Percentiles rank a stretch among this genome's conserved stretches.
phyloP scores from a whole-genome alignment of 768 basidiomycete genomes.

The Glaciozyma martinii region DNA sequence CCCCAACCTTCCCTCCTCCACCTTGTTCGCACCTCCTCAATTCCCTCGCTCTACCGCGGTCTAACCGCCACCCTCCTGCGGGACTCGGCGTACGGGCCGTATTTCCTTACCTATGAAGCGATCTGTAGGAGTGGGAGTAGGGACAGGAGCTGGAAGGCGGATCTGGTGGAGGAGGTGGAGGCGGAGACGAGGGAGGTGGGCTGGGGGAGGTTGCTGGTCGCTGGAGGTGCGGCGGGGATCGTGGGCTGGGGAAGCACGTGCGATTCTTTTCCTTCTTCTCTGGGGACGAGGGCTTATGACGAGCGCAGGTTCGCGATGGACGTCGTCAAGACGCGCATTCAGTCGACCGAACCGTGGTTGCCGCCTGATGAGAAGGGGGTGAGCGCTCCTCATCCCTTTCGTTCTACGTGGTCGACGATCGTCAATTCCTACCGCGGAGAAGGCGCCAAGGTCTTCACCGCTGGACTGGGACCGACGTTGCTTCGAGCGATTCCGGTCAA shows the following conservation, averaged over 20 bases:
- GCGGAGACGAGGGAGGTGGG: neutral
- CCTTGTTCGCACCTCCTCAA: slow-evolving; percentile 12
- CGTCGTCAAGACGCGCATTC: slow-evolving; percentile 81
- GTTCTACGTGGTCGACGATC: slow-evolving; percentile 3
- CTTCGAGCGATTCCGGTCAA: slow-evolving; percentile 74
- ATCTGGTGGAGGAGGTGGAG: slow-evolving; percentile 24
- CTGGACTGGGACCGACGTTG: slow-evolving; percentile 69
- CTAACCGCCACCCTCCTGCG: slow-evolving; percentile 61
- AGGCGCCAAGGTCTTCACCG: slow-evolving; percentile 62
- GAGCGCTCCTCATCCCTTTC: slow-evolving; percentile 9
- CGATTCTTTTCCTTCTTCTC: neutral
- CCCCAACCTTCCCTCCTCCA: slow-evolving; percentile 4
- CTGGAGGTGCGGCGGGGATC: slow-evolving; percentile 37
- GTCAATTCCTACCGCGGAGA: slow-evolving; percentile 54
- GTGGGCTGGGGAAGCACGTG: slow-evolving; percentile 57
- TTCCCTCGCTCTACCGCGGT: slow-evolving; percentile 56
- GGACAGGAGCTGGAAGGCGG: slow-evolving; percentile 4
- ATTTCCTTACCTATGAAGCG: slow-evolving; percentile 56
- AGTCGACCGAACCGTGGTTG: slow-evolving; percentile 43
- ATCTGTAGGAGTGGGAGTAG: slow-evolving; percentile 30
- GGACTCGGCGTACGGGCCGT: slow-evolving; percentile 75
- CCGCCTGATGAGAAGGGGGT: neutral
- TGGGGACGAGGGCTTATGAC: neutral
- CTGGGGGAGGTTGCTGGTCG: slow-evolving; percentile 13
- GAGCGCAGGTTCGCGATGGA: slow-evolving; percentile 69